These are phyloP conservation scores for Hypoxylon subgilvum DNA, from an alignment of 495 filamentous ascomycete species.

Conservation along the genomic window DNA sequence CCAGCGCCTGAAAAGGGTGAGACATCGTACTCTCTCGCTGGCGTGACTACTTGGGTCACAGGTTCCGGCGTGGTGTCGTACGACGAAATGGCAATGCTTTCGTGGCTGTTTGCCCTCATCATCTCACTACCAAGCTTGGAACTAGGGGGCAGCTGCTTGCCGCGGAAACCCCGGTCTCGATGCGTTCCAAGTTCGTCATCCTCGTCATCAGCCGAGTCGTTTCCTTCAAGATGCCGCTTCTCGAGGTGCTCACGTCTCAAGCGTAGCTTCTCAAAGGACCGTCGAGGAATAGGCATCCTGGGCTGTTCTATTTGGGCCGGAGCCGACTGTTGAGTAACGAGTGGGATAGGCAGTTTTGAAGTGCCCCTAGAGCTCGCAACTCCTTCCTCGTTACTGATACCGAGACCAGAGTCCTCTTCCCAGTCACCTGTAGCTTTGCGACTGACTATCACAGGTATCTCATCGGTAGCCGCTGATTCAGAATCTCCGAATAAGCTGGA, in stretches of 20 bases:
- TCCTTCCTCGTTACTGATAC: conserved; percentile 65
- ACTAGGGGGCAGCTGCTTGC: conserved; percentile 53
- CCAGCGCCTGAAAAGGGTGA: conserved; percentile 17
- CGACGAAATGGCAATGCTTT: conserved; percentile 68
- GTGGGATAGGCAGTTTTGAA: conserved; percentile 53
- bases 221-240: conserved; percentile 75
- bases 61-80: conserved; percentile 47
- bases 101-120: conserved; percentile 93
- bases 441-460: conserved; percentile 76
- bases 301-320: conserved; percentile 66
- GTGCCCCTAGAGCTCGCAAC: conserved; percentile 40
- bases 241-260: conserved; percentile 79
- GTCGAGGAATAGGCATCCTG: conserved; percentile 62
- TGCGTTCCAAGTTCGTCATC: conserved; percentile 81
- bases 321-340: conserved; percentile 70
- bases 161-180: conserved; percentile 56
- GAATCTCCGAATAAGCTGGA: conserved; percentile 86
- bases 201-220: conserved; percentile 89
- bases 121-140: conserved; percentile 92
- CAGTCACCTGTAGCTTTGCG: conserved; percentile 73
- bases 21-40: conserved; percentile 40
- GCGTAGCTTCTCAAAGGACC: conserved; percentile 77
- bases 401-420: conserved; percentile 70
- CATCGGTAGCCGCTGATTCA: conserved; percentile 78
- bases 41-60: conserved; percentile 50